phyloP scores from a whole-genome alignment of 2,329 filamentous ascomycete species.

The Lasiodiplodia citricola region DNA sequence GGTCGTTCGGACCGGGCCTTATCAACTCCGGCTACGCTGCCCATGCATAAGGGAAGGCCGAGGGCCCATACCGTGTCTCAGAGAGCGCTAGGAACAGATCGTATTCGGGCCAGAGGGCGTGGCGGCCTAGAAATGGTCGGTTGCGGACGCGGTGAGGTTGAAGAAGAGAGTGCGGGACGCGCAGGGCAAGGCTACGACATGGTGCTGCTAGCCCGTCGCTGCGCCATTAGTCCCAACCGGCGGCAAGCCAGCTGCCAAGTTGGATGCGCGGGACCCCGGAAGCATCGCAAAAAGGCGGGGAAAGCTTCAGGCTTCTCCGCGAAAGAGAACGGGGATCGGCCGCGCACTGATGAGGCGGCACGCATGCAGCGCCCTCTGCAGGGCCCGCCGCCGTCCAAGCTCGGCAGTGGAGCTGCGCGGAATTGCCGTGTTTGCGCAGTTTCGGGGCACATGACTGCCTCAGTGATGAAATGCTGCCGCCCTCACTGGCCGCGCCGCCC shows the following conservation, averaged over 20 bases:
- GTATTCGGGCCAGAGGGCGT: background rate
- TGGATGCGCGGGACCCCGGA: conserved; percentile 23
- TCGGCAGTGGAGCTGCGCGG: conserved; percentile 4
- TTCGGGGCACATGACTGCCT: conserved; percentile 20
- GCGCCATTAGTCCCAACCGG: conserved; percentile 20
- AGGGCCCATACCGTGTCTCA: conserved; percentile 19
- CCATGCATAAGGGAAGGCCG: background rate
- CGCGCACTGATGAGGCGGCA: conserved; percentile 14
- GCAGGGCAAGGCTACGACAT: conserved; percentile 18
- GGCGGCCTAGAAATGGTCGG: background rate
- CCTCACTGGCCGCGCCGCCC: conserved; percentile 13
- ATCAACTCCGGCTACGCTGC: conserved; percentile 5
- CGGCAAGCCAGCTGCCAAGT: conserved; percentile 18
- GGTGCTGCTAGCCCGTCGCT: conserved; percentile 2
- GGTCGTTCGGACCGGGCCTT: conserved; percentile 16
- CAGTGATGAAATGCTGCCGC: conserved; percentile 6
- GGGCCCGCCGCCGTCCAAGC: conserved; percentile 4
- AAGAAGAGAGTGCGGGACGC: conserved; percentile 3
- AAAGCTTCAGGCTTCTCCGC: conserved; percentile 25
- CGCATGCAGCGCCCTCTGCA: conserved; percentile 14
- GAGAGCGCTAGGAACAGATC: background rate
- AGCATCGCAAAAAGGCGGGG: conserved; percentile 25
- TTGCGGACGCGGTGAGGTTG: conserved; percentile 5
- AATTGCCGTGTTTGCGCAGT: conserved; percentile 4
- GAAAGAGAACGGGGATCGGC: conserved; percentile 21